A percentile compares a stretch with the other conserved stretches of the same genome.
phyloP scores from a whole-genome alignment of 2,329 filamentous ascomycete genomes.

The Fusarium humuli region DNA sequence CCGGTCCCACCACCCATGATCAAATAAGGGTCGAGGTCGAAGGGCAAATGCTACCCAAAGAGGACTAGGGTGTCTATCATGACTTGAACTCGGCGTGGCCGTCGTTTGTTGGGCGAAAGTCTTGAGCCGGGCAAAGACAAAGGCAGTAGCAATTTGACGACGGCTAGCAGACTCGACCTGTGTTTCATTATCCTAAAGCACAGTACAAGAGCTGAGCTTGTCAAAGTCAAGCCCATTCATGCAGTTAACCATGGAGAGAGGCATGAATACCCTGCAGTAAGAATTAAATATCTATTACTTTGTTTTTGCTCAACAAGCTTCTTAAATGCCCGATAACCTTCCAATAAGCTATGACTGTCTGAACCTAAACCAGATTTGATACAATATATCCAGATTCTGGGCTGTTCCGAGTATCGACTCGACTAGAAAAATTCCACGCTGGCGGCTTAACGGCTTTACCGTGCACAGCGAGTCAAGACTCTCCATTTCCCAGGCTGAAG shows the following conservation, averaged over 20 bases:
- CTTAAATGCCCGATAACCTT: background rate
- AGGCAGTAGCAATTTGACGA: background rate
- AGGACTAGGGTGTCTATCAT: slow-evolving; percentile 11
- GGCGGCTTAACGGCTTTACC: background rate
- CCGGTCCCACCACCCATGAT: slow-evolving; percentile 35
- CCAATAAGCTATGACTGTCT: background rate
- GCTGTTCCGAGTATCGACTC: background rate
- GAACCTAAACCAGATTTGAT: background rate
- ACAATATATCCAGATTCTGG: background rate
- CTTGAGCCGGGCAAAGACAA: background rate
- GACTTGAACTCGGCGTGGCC: slow-evolving; percentile 27
- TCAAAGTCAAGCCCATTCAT: background rate
- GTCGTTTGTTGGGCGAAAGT: slow-evolving; percentile 29
- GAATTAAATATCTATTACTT: background rate
- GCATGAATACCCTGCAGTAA: background rate
- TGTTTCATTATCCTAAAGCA: background rate
- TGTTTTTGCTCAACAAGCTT: background rate
- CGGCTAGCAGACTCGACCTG: background rate
- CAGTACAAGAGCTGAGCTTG: background rate
- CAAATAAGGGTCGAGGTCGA: slow-evolving; percentile 18
- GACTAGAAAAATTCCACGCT: background rate
- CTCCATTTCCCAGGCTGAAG: slow-evolving; percentile 6
- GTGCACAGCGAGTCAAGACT: slow-evolving; percentile 20
- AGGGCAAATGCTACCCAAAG: slow-evolving; percentile 18
- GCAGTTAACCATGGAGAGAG: background rate